Evolutionary conservation across 2,329 filamentous ascomycete species (phyloP), one percentile per base, ranked within the genome.

Genomic region (Zasmidium citrigriseum): DNA sequence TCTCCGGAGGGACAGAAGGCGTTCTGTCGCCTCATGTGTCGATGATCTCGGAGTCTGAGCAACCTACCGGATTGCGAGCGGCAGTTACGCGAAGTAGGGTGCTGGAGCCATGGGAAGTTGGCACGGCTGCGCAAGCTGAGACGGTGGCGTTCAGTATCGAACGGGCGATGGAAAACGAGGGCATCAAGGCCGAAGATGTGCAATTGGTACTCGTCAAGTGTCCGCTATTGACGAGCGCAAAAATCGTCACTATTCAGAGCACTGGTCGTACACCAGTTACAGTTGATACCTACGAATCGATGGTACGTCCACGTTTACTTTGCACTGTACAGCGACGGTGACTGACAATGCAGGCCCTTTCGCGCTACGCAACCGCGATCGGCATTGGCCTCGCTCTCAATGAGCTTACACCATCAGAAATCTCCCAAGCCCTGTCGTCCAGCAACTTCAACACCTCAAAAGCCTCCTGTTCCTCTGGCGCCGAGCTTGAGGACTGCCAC

Each of bases 1-100:
- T 58, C 16, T 58, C 56, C 11, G 56, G 56, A 4, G 56, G 56
- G 12, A 58, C 56, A n/a, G 56, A 58, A 46, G 56, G 56, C 21
- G 56, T 58, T 11, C 20, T 58, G 10, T 54, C 56, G 16, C 56
- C 56, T 2, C 56, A 58, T 50, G 23, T 58, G 4, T 27, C 54
- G 11, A 46, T 51, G 14, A 52, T 57, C 12, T 41, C 52, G 18
- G 34, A 52, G 25, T 46, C 45, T 4, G 23, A 49, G 20, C n/a
- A 54, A 20, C 45, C 23, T 4, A 58, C 51, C n/a, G 56, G 56
- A 50, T 22, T 58, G n/a, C 38, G 21, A 16, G 56, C 56, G 4
- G 48, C 23, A 5, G 52, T 54, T 16, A 41, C 25, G 18, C 45
- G 56, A 21, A 58, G 51, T 3, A 54, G 51, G 51, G 47, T 54